phyloP scores from a whole-genome alignment of 2,329 filamentous ascomycete genomes.

The Fusarium neocosmosporiellum region DNA sequence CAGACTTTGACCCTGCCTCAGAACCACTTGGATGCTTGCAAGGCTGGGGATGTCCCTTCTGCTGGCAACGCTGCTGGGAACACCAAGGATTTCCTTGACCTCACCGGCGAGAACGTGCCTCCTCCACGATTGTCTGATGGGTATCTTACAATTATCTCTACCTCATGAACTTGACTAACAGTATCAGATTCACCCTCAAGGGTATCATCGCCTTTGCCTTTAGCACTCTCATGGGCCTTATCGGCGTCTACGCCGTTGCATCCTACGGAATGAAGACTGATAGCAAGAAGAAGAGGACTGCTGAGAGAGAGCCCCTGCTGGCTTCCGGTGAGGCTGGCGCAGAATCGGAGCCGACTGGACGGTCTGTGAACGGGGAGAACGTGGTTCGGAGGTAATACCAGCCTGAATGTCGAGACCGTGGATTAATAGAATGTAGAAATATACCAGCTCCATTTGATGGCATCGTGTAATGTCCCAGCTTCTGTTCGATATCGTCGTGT shows the following conservation, averaged over 20 bases:
- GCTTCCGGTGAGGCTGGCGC: constrained; percentile 14
- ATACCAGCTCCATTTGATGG: constrained; percentile 1
- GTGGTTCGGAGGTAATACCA: constrained; percentile 2
- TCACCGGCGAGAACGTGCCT: constrained; percentile 68
- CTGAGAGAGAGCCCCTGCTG: constrained; percentile 40
- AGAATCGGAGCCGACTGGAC: neutral
- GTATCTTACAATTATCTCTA: constrained; percentile 47
- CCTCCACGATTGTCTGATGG: constrained; percentile 71
- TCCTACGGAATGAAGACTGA: constrained; percentile 66
- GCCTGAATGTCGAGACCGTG: neutral
- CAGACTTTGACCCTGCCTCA: constrained; percentile 68
- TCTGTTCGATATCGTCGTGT: neutral
- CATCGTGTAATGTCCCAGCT: neutral
- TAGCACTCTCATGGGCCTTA: constrained; percentile 73
- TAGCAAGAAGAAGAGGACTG: constrained; percentile 21
- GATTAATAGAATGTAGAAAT: neutral
- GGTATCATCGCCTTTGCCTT: constrained; percentile 82
- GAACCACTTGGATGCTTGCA: constrained; percentile 69
- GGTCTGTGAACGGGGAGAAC: neutral
- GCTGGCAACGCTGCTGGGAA: constrained; percentile 82
- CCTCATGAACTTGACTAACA: neutral
- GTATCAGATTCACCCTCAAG: constrained; percentile 68
- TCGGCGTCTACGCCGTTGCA: constrained; percentile 74
- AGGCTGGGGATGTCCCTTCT: constrained; percentile 59
- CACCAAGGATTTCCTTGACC: constrained; percentile 69